phyloP scores from a whole-genome alignment of 495 filamentous ascomycete species.

The Recurvomyces mirabilis region DNA sequence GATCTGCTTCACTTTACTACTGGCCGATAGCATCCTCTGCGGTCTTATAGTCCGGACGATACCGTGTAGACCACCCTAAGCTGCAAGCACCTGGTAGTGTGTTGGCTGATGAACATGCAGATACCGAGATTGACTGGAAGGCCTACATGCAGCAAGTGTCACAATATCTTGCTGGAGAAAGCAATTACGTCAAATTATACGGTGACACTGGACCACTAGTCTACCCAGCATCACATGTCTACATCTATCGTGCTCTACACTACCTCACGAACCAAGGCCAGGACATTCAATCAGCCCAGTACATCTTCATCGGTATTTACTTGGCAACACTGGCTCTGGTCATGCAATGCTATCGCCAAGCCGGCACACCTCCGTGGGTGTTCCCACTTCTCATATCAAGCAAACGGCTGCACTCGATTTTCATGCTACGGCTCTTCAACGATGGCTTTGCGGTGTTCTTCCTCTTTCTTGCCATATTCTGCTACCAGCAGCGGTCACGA shows the following conservation, averaged over 20 bases:
- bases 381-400: slow-evolving; percentile 80
- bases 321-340: slow-evolving; percentile 62
- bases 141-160: slow-evolving; percentile 91
- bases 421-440: slow-evolving; percentile 87
- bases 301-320: slow-evolving; percentile 69
- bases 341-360: slow-evolving; percentile 67
- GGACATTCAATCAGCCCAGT: slow-evolving; percentile 69
- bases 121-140: slow-evolving; percentile 96
- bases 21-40: slow-evolving; percentile 65
- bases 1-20: slow-evolving; percentile 55
- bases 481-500: slow-evolving; percentile 59
- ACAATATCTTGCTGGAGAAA: slow-evolving; percentile 70
- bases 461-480: slow-evolving; percentile 69
- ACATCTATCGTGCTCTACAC: slow-evolving; percentile 75
- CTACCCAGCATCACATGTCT: slow-evolving; percentile 88
- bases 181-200: slow-evolving; percentile 74
- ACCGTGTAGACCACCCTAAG: slow-evolving; percentile 52
- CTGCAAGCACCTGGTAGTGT: neutral
- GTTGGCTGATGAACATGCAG: slow-evolving; percentile 36
- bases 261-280: slow-evolving; percentile 62
- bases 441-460: slow-evolving; percentile 76
- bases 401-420: slow-evolving; percentile 88
- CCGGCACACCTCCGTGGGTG: slow-evolving; percentile 74
- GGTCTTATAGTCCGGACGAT: slow-evolving; percentile 70
- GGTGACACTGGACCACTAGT: slow-evolving; percentile 88